phyloP scores from a whole-genome alignment of 1,139 yeast species.

The Pichia sp. region DNA sequence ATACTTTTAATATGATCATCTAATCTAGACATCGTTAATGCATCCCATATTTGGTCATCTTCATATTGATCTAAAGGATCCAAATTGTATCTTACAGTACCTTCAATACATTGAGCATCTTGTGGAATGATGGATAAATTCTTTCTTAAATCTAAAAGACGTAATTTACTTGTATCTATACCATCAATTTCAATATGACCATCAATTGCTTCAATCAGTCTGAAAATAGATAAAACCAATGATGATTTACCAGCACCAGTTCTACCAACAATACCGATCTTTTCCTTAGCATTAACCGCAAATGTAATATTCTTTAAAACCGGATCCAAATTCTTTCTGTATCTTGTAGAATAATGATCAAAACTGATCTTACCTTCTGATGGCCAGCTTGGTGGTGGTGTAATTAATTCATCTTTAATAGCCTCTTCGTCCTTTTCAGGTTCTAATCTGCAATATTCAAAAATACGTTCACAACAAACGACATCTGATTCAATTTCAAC shows the following conservation, averaged over 20 bases:
- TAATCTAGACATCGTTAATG: constrained; percentile 52
- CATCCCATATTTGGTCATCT: constrained; percentile 56
- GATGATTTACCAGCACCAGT: constrained; percentile 88
- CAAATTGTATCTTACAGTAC: constrained; percentile 57
- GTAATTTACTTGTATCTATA: constrained; percentile 45
- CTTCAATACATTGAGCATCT: constrained; percentile 66
- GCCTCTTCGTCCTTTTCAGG: constrained; percentile 48
- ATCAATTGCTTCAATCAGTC: constrained; percentile 62
- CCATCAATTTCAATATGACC: constrained; percentile 56
- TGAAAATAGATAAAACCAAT: constrained; percentile 66
- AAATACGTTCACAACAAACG: constrained; percentile 73
- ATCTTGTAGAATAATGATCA: constrained; percentile 60
- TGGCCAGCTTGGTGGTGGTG: constrained; percentile 58
- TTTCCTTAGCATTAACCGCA: constrained; percentile 57
- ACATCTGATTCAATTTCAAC: constrained; percentile 76
- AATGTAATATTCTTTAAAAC: constrained; percentile 56
- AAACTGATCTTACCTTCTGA: constrained; percentile 53
- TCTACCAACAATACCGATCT: constrained; percentile 80
- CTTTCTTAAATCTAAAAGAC: constrained; percentile 51
- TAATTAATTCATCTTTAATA: constrained; percentile 31
- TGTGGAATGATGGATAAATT: constrained; percentile 66
- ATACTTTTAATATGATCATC: constrained; percentile 43
- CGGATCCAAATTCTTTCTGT: constrained; percentile 57
- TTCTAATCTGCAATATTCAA: constrained; percentile 65
- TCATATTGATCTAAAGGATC: constrained; percentile 55